phyloP scores from a whole-genome alignment of 108 stramenopile genomes.

The Nitzschia putrida region DNA sequence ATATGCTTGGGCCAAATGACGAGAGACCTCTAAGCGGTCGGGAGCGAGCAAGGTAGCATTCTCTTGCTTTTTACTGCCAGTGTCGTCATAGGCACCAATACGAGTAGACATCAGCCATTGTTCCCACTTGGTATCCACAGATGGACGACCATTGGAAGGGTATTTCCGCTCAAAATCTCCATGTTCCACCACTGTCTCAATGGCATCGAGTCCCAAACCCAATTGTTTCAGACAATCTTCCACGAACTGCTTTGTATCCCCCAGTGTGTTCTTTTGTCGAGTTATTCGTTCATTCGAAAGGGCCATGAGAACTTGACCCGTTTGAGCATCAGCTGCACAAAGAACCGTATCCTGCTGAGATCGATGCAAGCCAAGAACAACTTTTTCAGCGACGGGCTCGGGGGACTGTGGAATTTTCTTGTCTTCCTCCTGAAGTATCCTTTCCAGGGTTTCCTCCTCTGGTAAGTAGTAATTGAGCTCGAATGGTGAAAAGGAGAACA shows the following conservation, averaged over 20 bases:
- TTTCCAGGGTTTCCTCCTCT: conserved; percentile 29
- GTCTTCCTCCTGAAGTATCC: too few species aligned
- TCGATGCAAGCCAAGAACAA: conserved; percentile 91
- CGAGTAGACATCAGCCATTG: conserved; percentile 65
- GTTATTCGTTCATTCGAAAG: conserved; percentile 86
- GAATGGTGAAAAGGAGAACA: conserved; percentile 53
- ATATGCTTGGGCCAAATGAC: conserved; percentile 96
- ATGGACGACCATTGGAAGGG: conserved; percentile 57
- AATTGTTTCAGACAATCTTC: conserved; percentile 76
- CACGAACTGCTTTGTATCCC: conserved; percentile 79
- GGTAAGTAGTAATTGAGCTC: conserved; percentile 67
- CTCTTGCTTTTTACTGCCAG: conserved; percentile 49
- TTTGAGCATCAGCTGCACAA: conserved; percentile 77
- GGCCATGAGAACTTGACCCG: conserved; percentile 84
- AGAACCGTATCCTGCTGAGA: conserved; percentile 90
- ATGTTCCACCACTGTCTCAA: conserved; percentile 87
- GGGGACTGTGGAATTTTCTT: background rate
- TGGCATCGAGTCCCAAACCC: conserved; percentile 71
- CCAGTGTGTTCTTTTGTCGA: conserved; percentile 89
- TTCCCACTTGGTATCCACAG: conserved; percentile 78
- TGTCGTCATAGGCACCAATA: conserved; percentile 67
- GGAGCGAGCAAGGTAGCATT: background rate
- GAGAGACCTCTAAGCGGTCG: conserved; percentile 72
- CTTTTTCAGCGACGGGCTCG: conserved; percentile 42
- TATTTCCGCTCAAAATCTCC: conserved; percentile 93